phyloP scores from a whole-genome alignment of 164 flowering plant species.

The Vitis rupestris region DNA sequence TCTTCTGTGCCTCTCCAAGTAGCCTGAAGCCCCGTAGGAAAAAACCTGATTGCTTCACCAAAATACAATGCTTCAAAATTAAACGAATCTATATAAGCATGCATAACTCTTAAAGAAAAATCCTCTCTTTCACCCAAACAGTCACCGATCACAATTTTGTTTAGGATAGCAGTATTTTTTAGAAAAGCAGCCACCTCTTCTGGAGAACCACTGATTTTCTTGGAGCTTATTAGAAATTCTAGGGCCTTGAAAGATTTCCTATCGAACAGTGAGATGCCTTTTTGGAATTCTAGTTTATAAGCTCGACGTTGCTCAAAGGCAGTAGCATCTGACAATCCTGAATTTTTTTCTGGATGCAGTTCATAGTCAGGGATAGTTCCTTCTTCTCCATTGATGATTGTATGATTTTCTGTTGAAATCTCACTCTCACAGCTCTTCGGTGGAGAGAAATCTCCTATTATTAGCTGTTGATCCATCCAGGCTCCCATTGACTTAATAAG shows the following conservation, averaged over 20 bases:
- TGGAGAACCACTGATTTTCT: constrained; percentile 81
- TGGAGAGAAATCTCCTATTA: constrained; percentile 43
- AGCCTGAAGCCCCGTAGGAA: constrained; percentile 89
- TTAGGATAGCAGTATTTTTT: constrained; percentile 68
- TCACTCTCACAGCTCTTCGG: constrained; percentile 55
- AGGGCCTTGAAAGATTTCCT: constrained; percentile 95
- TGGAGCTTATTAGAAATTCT: constrained; percentile 76
- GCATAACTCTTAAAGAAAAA: constrained; percentile 90
- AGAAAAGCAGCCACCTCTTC: constrained; percentile 84
- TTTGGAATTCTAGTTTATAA: constrained; percentile 90
- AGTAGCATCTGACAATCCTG: constrained; percentile 81
- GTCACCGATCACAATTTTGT: constrained; percentile 87
- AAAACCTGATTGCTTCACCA: constrained; percentile 89
- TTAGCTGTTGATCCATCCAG: constrained; percentile 97
- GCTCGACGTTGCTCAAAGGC: constrained; percentile 93
- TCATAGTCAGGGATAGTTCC: constrained; percentile 62
- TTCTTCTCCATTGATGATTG: constrained; percentile 60
- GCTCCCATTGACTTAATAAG: constrained; percentile 87
- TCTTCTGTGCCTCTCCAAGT: constrained; percentile 99
- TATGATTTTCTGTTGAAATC: constrained; percentile 42
- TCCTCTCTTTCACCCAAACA: constrained; percentile 98
- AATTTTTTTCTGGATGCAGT: constrained; percentile 58
- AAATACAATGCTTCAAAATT: constrained; percentile 82
- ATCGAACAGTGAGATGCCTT: constrained; percentile 87
- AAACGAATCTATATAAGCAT: constrained; percentile 96